phyloP scores from a whole-genome alignment of 169 alveolate genomes.

The Eimeria acervulina region DNA sequence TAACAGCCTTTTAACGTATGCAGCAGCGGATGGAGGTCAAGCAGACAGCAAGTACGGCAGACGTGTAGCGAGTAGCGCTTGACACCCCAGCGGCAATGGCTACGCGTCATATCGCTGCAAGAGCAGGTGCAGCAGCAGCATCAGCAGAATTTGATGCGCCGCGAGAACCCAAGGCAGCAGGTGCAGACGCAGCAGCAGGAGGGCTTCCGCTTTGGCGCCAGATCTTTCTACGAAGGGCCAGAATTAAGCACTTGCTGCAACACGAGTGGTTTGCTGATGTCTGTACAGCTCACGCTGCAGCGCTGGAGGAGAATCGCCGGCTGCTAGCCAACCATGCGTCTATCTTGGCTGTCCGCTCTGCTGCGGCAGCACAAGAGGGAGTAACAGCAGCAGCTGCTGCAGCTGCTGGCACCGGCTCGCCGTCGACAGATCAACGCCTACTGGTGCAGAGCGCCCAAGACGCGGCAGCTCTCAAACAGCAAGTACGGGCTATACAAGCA shows the following conservation, averaged over 20 bases:
- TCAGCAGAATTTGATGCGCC: background rate
- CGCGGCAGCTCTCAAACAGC: conserved; percentile 50
- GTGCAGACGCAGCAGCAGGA: background rate
- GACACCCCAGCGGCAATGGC: conserved; percentile 6
- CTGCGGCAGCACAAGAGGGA: conserved; percentile 60
- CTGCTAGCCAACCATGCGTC: conserved; percentile 66
- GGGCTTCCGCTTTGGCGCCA: conserved; percentile 67
- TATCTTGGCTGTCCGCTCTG: conserved; percentile 61
- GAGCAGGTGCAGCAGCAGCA: background rate
- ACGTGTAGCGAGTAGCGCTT: background rate
- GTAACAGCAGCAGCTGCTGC: conserved; percentile 16
- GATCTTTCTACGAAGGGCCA: conserved; percentile 43
- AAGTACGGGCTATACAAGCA: conserved; percentile 47
- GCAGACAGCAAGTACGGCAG: conserved; percentile 3
- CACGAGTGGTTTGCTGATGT: conserved; percentile 79
- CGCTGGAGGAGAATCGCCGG: conserved; percentile 74
- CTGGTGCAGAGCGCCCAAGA: conserved; percentile 30
- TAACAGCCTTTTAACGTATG: background rate
- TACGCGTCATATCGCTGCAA: background rate
- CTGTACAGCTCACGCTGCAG: conserved; percentile 75
- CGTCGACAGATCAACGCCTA: conserved; percentile 6
- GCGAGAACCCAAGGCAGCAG: background rate
- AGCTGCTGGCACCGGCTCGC: conserved; percentile 54
- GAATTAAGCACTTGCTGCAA: conserved; percentile 68
- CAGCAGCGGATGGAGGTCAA: conserved; percentile 20